Percentiles rank a stretch among this genome's conserved stretches.
Evolutionary conservation across 371 early-diverging fungal species (phyloP).

Genomic region (Rhizopus stolonifer): DNA sequence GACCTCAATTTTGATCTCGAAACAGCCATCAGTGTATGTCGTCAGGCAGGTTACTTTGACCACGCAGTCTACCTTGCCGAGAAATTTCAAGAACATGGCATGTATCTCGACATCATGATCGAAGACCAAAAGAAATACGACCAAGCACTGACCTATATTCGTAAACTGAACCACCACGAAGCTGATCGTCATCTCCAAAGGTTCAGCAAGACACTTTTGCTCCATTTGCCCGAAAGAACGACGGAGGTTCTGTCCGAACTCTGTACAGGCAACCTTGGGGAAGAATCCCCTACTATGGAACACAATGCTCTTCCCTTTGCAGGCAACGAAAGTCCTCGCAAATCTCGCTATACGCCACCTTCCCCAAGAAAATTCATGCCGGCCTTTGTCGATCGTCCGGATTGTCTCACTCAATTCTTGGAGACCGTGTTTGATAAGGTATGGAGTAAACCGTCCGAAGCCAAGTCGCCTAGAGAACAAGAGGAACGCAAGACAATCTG

Average conservation of each 20-base stretch:
- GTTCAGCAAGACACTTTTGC: conserved; percentile 78
- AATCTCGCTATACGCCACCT: conserved; percentile 44
- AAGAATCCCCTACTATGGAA: conserved; percentile 9
- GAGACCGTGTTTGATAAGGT: conserved; percentile 63
- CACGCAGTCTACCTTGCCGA: conserved; percentile 88
- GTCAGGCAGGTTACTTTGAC: conserved; percentile 86
- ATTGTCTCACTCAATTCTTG: conserved; percentile 71
- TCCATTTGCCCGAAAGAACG: conserved; percentile 73
- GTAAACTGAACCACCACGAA: conserved; percentile 55
- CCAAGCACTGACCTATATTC: conserved; percentile 71
- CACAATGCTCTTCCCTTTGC: conserved; percentile 35
- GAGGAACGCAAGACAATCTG: conserved; percentile 74
- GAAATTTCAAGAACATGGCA: conserved; percentile 76
- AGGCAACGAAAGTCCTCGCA: conserved; percentile 16
- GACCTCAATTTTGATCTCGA: conserved; percentile 86
- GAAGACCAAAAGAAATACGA: conserved; percentile 84
- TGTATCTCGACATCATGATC: conserved; percentile 76
- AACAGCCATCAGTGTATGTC: conserved; percentile 90
- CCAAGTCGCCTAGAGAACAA: conserved; percentile 29
- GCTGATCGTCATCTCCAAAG: conserved; percentile 65
- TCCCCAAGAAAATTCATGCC: conserved; percentile 65
- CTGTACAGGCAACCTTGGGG: conserved; percentile 57
- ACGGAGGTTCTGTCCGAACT: conserved; percentile 77
- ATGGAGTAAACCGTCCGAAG: background rate
- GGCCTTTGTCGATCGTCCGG: conserved; percentile 72